Evolutionary conservation across 768 basidiomycete genomes (phyloP).

Genomic region (Russula ochroleuca): DNA sequence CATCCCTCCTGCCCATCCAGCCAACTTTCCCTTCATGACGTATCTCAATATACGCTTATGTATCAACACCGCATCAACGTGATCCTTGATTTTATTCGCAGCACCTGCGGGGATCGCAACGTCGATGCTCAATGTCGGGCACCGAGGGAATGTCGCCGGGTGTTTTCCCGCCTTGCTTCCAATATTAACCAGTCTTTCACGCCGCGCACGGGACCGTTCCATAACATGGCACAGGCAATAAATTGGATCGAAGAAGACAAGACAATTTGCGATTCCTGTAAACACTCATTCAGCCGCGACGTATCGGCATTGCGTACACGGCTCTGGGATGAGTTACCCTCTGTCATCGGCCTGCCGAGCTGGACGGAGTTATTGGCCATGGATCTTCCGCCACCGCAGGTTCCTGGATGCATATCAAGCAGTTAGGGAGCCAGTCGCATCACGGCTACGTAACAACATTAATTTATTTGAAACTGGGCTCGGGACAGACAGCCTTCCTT

Average conservation of each 20-base stretch:
- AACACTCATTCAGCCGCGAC: slow-evolving; percentile 41
- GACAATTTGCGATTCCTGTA: slow-evolving; percentile 44
- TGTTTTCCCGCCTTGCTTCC: slow-evolving; percentile 42
- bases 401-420: neutral
- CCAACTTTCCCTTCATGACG: slow-evolving; percentile 39
- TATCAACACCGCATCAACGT: slow-evolving; percentile 50
- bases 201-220: slow-evolving; percentile 48
- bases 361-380: slow-evolving; percentile 43
- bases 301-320: slow-evolving; percentile 38
- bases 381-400: slow-evolving; percentile 31
- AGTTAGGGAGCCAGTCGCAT: neutral
- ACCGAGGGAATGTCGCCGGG: slow-evolving; percentile 37
- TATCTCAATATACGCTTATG: slow-evolving; percentile 52
- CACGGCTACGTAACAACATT: neutral
- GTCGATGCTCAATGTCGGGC: slow-evolving; percentile 34
- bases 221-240: slow-evolving; percentile 50
- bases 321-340: slow-evolving; percentile 48
- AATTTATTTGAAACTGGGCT: slow-evolving; percentile 6
- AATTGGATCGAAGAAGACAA: slow-evolving; percentile 37
- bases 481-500: neutral
- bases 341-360: slow-evolving; percentile 41
- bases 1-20: slow-evolving; percentile 51
- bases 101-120: slow-evolving; percentile 37
- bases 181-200: slow-evolving; percentile 48
- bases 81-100: slow-evolving; percentile 47